Percentiles rank a stretch among this genome's conserved stretches.
Evolutionary conservation across 2,329 filamentous ascomycete genomes (phyloP).

Genomic region (Tothia fuscella): DNA sequence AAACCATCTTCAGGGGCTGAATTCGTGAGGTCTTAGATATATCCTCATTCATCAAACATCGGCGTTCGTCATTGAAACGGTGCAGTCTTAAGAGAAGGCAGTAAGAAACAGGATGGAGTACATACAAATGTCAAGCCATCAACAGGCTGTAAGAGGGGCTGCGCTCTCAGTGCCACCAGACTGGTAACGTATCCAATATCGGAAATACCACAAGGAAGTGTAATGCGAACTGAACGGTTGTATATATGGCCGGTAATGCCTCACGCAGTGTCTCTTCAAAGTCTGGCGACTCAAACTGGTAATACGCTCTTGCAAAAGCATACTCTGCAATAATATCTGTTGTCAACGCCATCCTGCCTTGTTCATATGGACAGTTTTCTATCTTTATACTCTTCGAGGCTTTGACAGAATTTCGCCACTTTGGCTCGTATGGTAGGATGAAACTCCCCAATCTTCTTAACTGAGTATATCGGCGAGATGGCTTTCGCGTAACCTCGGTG

Average conservation of each 20-base stretch:
- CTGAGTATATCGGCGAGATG: conserved; percentile 23
- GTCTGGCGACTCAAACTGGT: conserved; percentile 13
- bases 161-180: conserved; percentile 6
- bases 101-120: too few species aligned
- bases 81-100: not conserved
- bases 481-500: conserved; percentile 19
- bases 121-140: too few species aligned
- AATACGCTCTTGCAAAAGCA: conserved; percentile 16
- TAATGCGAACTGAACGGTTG: conserved; percentile 13
- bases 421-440: conserved; percentile 19
- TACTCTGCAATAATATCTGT: conserved; percentile 23
- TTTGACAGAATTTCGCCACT: conserved; percentile 15
- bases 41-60: conserved; percentile 7
- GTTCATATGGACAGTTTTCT: conserved; percentile 17
- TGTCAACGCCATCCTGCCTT: conserved; percentile 19
- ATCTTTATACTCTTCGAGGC: conserved; percentile 17
- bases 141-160: not conserved
- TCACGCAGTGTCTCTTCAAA: conserved; percentile 11
- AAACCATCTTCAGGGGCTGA: conserved; percentile 23
- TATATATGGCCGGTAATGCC: conserved; percentile 14
- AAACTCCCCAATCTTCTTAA: conserved; percentile 18
- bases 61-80: conserved; percentile 9
- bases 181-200: conserved; percentile 6
- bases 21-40: conserved; percentile 16
- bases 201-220: conserved; percentile 7